Base-by-base conservation (phyloP, 345 rosid genomes). In the Aethionema arabicum region DNA sequence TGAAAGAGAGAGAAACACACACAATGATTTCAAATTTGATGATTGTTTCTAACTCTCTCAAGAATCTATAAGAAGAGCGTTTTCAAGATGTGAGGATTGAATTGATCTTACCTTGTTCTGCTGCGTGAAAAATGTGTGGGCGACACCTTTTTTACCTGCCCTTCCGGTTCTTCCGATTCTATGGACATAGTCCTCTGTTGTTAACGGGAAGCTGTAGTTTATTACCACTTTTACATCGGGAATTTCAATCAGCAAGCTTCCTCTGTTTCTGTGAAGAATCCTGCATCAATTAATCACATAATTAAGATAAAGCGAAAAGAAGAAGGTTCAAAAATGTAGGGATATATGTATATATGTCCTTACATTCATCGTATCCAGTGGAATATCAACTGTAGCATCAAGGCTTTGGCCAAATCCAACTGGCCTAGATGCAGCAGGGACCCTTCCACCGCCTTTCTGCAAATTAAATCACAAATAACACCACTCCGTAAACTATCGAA, bases 121-220 rank as follows among this genome's bases (percentile, higher is more conserved):
- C 52, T 80, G 84, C 0, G 86, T 93, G 78, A 90, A 93, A 79
- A 93, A 90, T 30, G 99, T 85, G 76, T 87, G 97, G 12, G 99
- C 93, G 64, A 93, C 90, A 29, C 99, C 96, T 78, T 93, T 93
- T 80, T 86, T 85, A 42, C 96, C 99, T 12, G 99, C 99, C 60
- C 97, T 87, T 58, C 99, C 97, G 5, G 99, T 93, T 72, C 97
- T 84, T 42, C 96, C 97, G 30, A 90, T 93, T 68, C 97, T 82
- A 59, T 93, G 99, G 39, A 93, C 95, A 59, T 90, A 93, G 72
- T 87, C 97, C 85, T 93, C 95, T 3, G 92, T 85, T 8, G 96
- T 90, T 15, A 93, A 85, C 16, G 97, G 99, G 66, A 93, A 93
- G 72, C 82, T 85, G 72, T 84, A 93, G 79, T 93, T 90, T 74